Percentiles rank a stretch among this genome's conserved stretches.
These are phyloP conservation scores for Ascochyta koolunga DNA, from an alignment of 2,329 filamentous ascomycete genomes.

Conservation along the genomic window DNA sequence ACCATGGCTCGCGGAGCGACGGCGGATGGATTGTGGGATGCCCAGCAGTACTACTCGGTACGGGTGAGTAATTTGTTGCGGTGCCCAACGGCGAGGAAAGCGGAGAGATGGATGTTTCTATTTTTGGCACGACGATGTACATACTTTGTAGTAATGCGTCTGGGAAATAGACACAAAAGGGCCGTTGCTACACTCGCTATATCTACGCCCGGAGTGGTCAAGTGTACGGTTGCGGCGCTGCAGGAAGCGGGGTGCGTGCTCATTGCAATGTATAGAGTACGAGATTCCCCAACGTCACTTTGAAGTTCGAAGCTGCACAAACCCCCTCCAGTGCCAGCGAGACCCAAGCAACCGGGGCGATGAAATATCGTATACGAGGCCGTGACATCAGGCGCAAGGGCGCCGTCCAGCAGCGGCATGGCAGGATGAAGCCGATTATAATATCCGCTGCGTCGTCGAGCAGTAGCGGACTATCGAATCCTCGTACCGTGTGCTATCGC, in stretches of 20 bases:
- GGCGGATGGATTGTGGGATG: background rate
- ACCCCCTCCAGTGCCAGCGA: too few species aligned
- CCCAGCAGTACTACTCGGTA: too few species aligned
- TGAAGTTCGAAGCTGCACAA: conserved; percentile 1
- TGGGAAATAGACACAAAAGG: too few species aligned
- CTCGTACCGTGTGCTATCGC: conserved; percentile 12
- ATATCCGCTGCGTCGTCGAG: background rate
- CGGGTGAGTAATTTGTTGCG: too few species aligned
- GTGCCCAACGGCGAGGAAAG: background rate
- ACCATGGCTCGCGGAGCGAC: conserved; percentile 5
- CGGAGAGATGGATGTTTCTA: background rate
- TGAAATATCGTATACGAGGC: background rate
- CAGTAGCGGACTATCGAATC: conserved; percentile 11
- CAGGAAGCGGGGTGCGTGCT: too few species aligned
- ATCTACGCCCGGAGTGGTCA: too few species aligned
- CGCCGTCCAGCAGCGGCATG: too few species aligned
- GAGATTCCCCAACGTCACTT: conserved; percentile 5
- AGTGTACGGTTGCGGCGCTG: conserved; percentile 5
- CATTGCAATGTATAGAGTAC: background rate
- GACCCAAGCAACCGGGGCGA: too few species aligned
- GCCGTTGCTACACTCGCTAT: too few species aligned
- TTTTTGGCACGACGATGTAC: too few species aligned
- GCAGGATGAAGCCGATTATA: too few species aligned
- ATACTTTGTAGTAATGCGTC: too few species aligned
- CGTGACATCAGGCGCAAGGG: conserved; percentile 12